These are phyloP conservation scores for Olyra latifolia DNA, from an alignment of 176 grass and related monocot genomes.

Conservation along the genomic window DNA sequence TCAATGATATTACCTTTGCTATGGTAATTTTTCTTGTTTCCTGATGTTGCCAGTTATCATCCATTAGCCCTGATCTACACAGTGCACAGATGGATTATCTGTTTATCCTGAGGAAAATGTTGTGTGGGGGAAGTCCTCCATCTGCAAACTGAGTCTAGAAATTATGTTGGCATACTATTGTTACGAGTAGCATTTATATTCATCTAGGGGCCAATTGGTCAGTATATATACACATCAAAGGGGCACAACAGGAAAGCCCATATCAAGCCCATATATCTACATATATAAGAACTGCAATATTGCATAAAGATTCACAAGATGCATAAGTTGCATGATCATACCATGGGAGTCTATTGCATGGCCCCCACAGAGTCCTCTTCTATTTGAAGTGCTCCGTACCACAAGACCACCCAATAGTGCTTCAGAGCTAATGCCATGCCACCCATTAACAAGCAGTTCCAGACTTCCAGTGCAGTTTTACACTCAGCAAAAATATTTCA, in stretches of 20 bases:
- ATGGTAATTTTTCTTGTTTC: not conserved
- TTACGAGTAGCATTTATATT: no score
- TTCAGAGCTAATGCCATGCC: not conserved
- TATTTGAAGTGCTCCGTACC: not conserved
- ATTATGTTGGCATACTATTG: not conserved
- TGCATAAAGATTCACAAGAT: not conserved
- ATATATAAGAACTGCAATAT: no score
- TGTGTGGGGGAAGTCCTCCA: not conserved
- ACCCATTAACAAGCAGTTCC: not conserved
- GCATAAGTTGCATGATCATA: constrained; percentile 1
- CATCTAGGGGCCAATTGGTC: no score
- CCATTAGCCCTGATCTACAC: not conserved
- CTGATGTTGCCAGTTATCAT: not conserved
- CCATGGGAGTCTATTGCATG: not conserved
- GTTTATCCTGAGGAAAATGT: not conserved
- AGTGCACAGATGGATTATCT: not conserved
- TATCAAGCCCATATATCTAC: no score
- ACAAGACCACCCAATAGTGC: not conserved
- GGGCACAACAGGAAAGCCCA: no score
- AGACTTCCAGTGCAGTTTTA: not conserved
- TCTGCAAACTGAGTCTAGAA: not conserved
- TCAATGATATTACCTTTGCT: not conserved
- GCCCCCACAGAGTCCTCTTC: not conserved
- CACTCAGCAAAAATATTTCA: not conserved
- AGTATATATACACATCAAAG: no score